These are phyloP conservation scores for Crinitomyces ghanaensis DNA, from an alignment of 805 yeast genomes.

Conservation along the genomic window DNA sequence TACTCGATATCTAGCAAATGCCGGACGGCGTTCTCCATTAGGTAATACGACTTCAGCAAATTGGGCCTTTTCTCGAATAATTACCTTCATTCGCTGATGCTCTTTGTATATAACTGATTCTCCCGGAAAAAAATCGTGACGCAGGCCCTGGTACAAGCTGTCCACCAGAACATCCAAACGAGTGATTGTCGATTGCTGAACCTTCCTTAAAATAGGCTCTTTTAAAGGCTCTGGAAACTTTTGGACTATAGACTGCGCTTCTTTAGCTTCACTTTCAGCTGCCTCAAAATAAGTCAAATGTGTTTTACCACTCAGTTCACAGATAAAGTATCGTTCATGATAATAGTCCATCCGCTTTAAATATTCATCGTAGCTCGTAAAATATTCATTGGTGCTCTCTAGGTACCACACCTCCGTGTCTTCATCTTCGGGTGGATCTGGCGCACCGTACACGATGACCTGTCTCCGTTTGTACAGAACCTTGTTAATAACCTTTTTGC, in stretches of 20 bases:
- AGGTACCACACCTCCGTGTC: conserved; percentile 67
- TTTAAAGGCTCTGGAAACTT: conserved; percentile 84
- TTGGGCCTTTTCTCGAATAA: conserved; percentile 77
- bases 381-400: conserved; percentile 84
- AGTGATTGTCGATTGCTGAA: conserved; percentile 72
- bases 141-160: conserved; percentile 66
- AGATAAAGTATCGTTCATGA: conserved; percentile 61
- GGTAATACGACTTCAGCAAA: conserved; percentile 31
- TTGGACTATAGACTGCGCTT: conserved; percentile 48
- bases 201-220: conserved; percentile 78
- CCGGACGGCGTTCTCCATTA: conserved; percentile 33
- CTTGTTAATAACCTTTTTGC: conserved; percentile 13
- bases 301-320: conserved; percentile 92
- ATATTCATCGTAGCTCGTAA: conserved; percentile 63
- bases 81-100: conserved; percentile 38
- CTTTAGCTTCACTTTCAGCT: conserved; percentile 48
- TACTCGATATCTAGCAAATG: conserved; percentile 60
- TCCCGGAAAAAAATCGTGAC: conserved; percentile 82
- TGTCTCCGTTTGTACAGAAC: conserved; percentile 30
- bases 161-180: conserved; percentile 83
- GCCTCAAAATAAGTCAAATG: conserved; percentile 89
- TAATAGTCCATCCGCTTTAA: conserved; percentile 33
- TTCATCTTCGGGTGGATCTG: conserved; percentile 14
- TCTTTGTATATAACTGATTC: conserved; percentile 60
- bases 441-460: conserved; percentile 8